phyloP scores from a whole-genome alignment of 129 eudicot genomes.

The Smallanthus sonchifolius region DNA sequence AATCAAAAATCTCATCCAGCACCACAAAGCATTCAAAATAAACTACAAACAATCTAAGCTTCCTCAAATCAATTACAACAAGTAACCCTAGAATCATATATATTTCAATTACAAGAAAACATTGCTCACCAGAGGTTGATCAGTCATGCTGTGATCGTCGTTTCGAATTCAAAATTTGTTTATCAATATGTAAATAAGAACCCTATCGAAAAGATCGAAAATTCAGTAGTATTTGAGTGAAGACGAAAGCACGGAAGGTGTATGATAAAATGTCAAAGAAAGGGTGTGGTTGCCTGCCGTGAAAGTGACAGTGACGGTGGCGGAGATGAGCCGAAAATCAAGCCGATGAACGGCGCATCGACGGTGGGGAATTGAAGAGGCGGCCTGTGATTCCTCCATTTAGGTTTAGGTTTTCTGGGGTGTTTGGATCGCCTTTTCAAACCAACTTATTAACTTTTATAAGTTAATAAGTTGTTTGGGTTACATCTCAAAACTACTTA shows the following conservation, averaged over 20 bases:
- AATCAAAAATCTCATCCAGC: neutral
- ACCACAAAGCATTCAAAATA: neutral
- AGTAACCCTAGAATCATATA: neutral
- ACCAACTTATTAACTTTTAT: too few relatives aligned
- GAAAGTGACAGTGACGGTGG: neutral
- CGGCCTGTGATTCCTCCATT: slow-evolving; percentile 27
- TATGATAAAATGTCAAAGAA: neutral
- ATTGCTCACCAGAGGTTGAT: slow-evolving; percentile 36
- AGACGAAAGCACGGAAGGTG: slow-evolving; percentile 15
- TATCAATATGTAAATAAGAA: slow-evolving; percentile 12
- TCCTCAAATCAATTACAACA: neutral
- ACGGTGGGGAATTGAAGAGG: slow-evolving; percentile 32
- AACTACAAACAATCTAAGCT: neutral
- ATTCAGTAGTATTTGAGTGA: slow-evolving; percentile 32
- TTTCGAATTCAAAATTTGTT: slow-evolving; percentile 11
- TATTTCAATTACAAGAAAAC: neutral
- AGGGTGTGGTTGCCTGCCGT: slow-evolving; percentile 4
- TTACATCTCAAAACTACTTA: too few relatives aligned
- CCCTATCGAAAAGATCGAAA: slow-evolving; percentile 1
- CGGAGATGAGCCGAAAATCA: slow-evolving; percentile 28
- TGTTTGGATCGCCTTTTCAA: neutral
- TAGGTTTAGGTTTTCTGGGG: slow-evolving; percentile 19
- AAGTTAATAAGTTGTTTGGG: too few relatives aligned
- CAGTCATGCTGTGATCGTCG: slow-evolving; percentile 32
- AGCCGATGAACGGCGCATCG: slow-evolving; percentile 31